Evolutionary conservation across 208 protist species (phyloP).

Genomic region (Leishmania arabica): DNA sequence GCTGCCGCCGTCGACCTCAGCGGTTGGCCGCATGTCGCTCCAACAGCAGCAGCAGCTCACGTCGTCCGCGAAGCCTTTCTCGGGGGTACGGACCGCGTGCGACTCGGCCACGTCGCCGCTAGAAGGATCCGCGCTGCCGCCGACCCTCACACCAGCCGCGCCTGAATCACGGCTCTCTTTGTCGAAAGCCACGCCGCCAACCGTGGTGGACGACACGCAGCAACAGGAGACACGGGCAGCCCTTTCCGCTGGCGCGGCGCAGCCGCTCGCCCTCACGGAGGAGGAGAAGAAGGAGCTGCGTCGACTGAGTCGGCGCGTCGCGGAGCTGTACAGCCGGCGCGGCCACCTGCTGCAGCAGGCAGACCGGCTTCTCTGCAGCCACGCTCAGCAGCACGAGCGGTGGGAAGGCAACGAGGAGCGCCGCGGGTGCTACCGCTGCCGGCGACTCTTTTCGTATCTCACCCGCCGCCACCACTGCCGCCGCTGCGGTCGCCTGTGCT

Average conservation of each 20-base stretch:
- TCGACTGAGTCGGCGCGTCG: conserved; percentile 23
- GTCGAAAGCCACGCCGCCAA: not conserved
- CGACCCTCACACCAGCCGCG: not conserved
- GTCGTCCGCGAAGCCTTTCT: not conserved
- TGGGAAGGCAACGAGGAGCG: conserved; percentile 61
- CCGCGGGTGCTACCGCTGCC: conserved; percentile 47
- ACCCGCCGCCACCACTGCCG: conserved; percentile 68
- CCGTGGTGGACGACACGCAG: not conserved
- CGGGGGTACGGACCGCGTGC: not conserved
- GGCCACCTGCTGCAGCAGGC: conserved; percentile 35
- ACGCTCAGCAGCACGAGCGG: conserved; percentile 41
- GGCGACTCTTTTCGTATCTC: conserved; percentile 43
- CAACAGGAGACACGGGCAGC: not conserved
- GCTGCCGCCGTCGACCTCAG: conserved; percentile 27
- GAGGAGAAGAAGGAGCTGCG: conserved; percentile 24
- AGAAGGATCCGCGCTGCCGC: not conserved
- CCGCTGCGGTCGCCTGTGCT: conserved; percentile 69
- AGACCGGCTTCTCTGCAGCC: conserved; percentile 33
- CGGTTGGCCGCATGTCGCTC: conserved; percentile 14
- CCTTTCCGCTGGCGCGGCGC: not conserved
- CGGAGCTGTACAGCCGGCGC: conserved; percentile 34
- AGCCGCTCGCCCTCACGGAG: conserved; percentile 8
- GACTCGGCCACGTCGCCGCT: not conserved
- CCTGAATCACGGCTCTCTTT: not conserved
- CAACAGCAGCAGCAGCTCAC: conserved; percentile 9